phyloP scores from a whole-genome alignment of 441 rosid genomes.

The Caryocar brasiliense region DNA sequence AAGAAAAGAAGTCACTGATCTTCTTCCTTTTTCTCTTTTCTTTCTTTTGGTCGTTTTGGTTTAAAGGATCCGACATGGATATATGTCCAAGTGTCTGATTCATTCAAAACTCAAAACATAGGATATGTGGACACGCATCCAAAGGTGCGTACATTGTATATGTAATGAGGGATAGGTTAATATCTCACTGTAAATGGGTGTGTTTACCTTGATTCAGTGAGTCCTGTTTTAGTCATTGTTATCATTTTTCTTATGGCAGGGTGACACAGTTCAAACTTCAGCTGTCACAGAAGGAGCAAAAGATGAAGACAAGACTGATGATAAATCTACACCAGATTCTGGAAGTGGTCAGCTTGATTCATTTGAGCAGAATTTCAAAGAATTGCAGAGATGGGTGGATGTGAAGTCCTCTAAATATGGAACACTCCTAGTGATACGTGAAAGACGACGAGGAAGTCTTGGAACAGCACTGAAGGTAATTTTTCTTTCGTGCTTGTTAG shows the following conservation, averaged over 20 bases:
- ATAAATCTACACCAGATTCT: constrained; percentile 24
- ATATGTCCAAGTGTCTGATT: constrained; percentile 10
- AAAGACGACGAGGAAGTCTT: constrained; percentile 56
- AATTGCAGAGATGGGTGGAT: constrained; percentile 83
- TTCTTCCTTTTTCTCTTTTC: not conserved
- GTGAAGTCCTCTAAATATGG: constrained; percentile 71
- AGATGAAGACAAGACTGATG: constrained; percentile 24
- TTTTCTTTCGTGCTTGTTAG: not conserved
- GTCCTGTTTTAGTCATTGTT: not conserved
- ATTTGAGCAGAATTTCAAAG: constrained; percentile 74
- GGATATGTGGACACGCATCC: too few species aligned
- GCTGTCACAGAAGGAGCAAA: constrained; percentile 27
- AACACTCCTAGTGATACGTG: constrained; percentile 59
- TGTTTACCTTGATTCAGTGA: not conserved
- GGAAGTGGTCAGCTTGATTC: constrained; percentile 34
- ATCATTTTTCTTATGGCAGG: constrained; percentile 22
- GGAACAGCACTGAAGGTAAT: constrained; percentile 88
- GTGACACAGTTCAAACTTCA: constrained; percentile 26
- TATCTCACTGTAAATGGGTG: not conserved
- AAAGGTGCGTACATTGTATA: too few species aligned
- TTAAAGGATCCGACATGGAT: constrained; percentile 13
- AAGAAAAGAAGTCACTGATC: not conserved
- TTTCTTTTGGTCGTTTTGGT: too few species aligned
- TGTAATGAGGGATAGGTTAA: not conserved
- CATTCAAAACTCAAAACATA: constrained; percentile 9